These are phyloP conservation scores for Lunularia cruciata DNA, from an alignment of 225 moss, liverwort and hornwort species.

Conservation along the genomic window DNA sequence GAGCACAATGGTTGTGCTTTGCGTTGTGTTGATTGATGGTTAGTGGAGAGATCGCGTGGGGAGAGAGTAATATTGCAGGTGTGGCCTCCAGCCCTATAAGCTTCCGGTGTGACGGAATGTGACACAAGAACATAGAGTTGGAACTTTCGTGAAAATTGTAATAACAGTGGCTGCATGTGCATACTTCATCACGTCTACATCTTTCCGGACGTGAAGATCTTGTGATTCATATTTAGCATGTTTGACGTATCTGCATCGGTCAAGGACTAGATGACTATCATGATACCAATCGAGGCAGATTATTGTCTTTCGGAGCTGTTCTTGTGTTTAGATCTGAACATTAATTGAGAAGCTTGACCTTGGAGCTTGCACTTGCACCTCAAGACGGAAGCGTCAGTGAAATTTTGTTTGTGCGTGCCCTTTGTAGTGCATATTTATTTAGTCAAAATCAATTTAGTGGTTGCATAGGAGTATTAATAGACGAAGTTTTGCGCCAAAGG, in stretches of 20 bases:
- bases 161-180: constrained; percentile 13
- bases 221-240: background rate
- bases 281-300: background rate
- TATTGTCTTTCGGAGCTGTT: background rate
- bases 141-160: constrained; percentile 9
- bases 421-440: background rate
- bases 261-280: background rate
- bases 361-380: background rate
- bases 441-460: background rate
- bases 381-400: constrained; percentile 2
- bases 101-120: background rate
- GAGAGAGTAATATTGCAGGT: background rate
- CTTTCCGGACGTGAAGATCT: constrained; percentile 4
- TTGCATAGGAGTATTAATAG: background rate
- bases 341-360: constrained; percentile 7
- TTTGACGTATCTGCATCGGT: constrained; percentile 5
- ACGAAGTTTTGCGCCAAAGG: background rate
- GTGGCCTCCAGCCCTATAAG: background rate
- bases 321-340: constrained; percentile 5
- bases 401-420: background rate
- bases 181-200: background rate
- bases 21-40: constrained; percentile 9
- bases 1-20: background rate
- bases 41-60: constrained; percentile 3
- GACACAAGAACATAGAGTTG: constrained; percentile 9